Conservation (phyloP, 306 rosid genomes). For the Mimosa pudica region DNA sequence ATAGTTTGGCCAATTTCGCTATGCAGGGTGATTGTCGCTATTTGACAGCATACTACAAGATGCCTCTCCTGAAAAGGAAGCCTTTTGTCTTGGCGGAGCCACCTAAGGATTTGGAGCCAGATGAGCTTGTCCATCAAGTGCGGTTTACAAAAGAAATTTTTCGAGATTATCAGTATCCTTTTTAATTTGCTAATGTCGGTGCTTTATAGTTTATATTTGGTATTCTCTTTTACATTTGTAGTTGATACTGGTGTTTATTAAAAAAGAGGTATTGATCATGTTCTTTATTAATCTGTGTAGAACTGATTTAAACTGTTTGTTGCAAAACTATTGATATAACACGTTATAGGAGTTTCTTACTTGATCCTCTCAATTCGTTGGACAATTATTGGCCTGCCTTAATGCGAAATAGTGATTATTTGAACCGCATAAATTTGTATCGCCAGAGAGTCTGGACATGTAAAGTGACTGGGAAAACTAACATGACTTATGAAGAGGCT, state of each 20-base stretch:
- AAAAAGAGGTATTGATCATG: not conserved
- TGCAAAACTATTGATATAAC: slow-evolving; percentile 11
- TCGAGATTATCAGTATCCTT: slow-evolving; percentile 85
- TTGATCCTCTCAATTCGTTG: not conserved
- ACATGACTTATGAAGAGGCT: slow-evolving; percentile 94
- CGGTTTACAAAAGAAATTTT: slow-evolving; percentile 88
- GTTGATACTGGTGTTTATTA: not conserved
- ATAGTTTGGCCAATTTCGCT: slow-evolving; percentile 35
- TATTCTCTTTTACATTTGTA: not conserved
- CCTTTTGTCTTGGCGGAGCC: slow-evolving; percentile 64
- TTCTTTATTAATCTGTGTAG: slow-evolving; percentile 3
- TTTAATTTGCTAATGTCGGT: not conserved
- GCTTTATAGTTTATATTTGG: not conserved
- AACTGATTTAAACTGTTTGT: slow-evolving; percentile 25
- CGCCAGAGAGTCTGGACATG: slow-evolving; percentile 90
- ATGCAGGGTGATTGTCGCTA: slow-evolving; percentile 37
- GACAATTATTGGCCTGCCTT: slow-evolving; percentile 45
- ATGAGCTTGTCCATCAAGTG: slow-evolving; percentile 76
- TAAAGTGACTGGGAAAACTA: slow-evolving; percentile 79
- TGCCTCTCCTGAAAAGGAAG: slow-evolving; percentile 87
- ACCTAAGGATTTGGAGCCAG: slow-evolving; percentile 70
- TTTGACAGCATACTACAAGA: slow-evolving; percentile 42
- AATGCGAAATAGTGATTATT: slow-evolving; percentile 64
- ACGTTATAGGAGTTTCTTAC: slow-evolving; percentile 15
- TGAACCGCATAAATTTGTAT: slow-evolving; percentile 70